Conservation (phyloP, 1,139 yeast genomes). For the Diutina pseudorugosa region DNA sequence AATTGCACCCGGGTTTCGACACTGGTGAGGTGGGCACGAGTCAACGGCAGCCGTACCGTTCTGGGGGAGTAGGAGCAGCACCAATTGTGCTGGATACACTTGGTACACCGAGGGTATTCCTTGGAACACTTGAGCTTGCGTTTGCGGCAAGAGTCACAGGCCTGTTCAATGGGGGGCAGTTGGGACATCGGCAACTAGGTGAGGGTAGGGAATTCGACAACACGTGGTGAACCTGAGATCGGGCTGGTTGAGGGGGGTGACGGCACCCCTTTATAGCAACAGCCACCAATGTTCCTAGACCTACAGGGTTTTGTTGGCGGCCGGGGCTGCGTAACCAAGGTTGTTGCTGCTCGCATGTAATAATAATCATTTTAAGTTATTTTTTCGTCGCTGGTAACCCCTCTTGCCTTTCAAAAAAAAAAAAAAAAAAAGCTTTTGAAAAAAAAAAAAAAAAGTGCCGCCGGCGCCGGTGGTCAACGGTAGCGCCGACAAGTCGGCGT, state of each 20-base stretch:
- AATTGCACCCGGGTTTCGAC: slow-evolving; percentile 54
- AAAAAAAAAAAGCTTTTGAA: too few species aligned
- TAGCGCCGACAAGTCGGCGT: too few species aligned
- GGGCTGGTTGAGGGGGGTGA: not conserved
- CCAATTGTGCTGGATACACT: slow-evolving; percentile 65
- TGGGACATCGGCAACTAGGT: not conserved
- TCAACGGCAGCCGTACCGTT: slow-evolving; percentile 66
- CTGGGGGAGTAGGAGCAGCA: slow-evolving; percentile 69
- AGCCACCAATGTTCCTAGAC: not conserved
- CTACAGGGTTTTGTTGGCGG: not conserved
- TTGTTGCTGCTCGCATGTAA: not conserved
- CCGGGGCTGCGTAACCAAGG: not conserved
- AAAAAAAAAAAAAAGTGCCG: too few species aligned
- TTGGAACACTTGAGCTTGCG: slow-evolving; percentile 47
- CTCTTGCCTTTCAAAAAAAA: too few species aligned
- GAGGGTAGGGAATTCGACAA: not conserved
- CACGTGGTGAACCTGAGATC: not conserved
- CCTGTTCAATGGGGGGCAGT: slow-evolving; percentile 24
- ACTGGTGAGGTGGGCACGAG: slow-evolving; percentile 67
- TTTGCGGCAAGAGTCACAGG: slow-evolving; percentile 49
- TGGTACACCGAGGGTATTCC: slow-evolving; percentile 64
- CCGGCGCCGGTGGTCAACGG: too few species aligned
- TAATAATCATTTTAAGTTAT: not conserved
- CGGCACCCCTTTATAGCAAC: not conserved
- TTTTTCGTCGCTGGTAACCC: not conserved